These are phyloP conservation scores for Coelastrella sp. DNA, from an alignment of 139 green algal species.

Conservation along the genomic window DNA sequence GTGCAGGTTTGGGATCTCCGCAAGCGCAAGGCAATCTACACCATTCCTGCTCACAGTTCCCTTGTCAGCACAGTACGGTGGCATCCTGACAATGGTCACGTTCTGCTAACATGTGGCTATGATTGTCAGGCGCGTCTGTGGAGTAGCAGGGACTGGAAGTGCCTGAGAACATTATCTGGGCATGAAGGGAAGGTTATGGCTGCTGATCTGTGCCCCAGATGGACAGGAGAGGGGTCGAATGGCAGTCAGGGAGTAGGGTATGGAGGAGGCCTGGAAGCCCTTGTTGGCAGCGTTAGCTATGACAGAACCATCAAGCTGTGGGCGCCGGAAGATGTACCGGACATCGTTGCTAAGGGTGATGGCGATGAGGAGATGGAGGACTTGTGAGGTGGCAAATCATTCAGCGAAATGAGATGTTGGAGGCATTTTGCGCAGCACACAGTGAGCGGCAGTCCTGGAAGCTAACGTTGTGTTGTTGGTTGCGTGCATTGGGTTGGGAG, in stretches of 20 bases:
- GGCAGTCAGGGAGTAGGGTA: neutral
- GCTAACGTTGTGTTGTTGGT: too few relatives aligned
- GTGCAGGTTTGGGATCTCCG: conserved; percentile 88
- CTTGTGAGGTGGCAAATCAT: too few relatives aligned
- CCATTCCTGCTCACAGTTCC: conserved; percentile 82
- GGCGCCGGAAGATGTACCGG: conserved; percentile 58
- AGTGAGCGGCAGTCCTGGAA: too few relatives aligned
- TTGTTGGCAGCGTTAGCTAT: conserved; percentile 80
- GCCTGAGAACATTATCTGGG: conserved; percentile 83
- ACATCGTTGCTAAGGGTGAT: neutral
- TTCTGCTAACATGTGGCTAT: conserved; percentile 85
- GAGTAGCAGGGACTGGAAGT: conserved; percentile 70
- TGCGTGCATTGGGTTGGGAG: too few relatives aligned
- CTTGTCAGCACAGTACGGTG: conserved; percentile 82
- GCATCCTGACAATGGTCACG: conserved; percentile 74
- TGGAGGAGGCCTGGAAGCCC: neutral
- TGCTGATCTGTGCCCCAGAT: conserved; percentile 73
- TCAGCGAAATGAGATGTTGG: neutral
- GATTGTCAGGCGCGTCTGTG: conserved; percentile 78
- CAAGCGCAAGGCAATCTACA: conserved; percentile 79
- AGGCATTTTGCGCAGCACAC: neutral
- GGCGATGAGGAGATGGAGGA: neutral
- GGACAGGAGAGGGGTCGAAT: neutral
- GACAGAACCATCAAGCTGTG: conserved; percentile 93
- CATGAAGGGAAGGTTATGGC: conserved; percentile 97